A percentile compares a stretch with the other conserved stretches of the same genome.
Conservation (phyloP, 352 stramenopile genomes). For the Phytopythium vexans region DNA sequence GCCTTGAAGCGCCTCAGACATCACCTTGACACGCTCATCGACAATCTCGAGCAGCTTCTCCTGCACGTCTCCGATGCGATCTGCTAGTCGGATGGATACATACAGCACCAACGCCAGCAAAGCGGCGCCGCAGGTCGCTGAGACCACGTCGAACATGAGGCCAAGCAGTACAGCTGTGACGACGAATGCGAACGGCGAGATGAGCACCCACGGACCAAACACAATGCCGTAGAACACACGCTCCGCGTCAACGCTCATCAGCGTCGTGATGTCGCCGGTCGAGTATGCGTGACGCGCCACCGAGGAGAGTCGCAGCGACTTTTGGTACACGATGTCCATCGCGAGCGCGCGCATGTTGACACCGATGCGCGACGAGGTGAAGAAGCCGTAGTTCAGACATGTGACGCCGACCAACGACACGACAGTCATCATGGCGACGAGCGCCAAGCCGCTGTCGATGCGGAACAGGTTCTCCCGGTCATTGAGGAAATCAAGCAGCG, state of each 20-base stretch:
- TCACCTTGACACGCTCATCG: constrained; percentile 84
- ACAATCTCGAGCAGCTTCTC: constrained; percentile 28
- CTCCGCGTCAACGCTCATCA: no score
- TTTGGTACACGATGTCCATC: constrained; percentile 30
- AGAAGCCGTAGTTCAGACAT: constrained; percentile 25
- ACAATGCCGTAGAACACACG: constrained; percentile 22
- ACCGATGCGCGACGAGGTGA: constrained; percentile 20
- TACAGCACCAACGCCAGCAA: constrained; percentile 16
- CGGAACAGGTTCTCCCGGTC: constrained; percentile 15
- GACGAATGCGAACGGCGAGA: constrained; percentile 18
- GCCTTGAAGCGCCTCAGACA: constrained; percentile 88
- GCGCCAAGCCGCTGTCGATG: constrained; percentile 14
- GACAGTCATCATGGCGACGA: constrained; percentile 10
- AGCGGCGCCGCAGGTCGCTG: constrained; percentile 7
- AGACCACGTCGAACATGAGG: constrained; percentile 13
- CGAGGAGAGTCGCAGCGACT: constrained; percentile 58
- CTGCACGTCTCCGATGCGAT: constrained; percentile 9
- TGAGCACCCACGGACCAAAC: constrained; percentile 17
- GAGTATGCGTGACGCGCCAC: constrained; percentile 22
- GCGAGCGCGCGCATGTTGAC: constrained; percentile 25
- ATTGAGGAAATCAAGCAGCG: constrained; percentile 18
- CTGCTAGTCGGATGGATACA: constrained; percentile 6
- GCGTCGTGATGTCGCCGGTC: constrained; percentile 26
- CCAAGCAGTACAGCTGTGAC: constrained; percentile 19
- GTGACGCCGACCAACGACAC: constrained; percentile 18